Evolutionary conservation across 2,329 filamentous ascomycete species (phyloP).

Genomic region (Fusarium sp.): DNA sequence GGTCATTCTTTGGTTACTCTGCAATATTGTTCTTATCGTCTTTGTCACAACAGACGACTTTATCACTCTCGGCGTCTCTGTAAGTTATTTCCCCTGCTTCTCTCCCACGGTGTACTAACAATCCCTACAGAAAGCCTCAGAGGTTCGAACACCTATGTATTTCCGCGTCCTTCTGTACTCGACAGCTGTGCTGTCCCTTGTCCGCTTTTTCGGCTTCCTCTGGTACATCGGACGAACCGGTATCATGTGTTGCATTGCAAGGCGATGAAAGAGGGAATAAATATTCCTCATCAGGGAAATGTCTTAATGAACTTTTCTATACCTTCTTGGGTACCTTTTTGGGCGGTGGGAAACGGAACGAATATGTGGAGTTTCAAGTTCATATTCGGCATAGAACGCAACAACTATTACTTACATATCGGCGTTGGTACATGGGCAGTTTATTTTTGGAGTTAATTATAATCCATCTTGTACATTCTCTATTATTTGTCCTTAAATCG

Average conservation of each 20-base stretch:
- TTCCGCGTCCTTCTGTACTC: slow-evolving; percentile 44
- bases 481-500: neutral
- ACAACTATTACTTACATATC: slow-evolving; percentile 4
- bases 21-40: slow-evolving; percentile 45
- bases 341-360: neutral
- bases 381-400: slow-evolving; percentile 9
- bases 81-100: slow-evolving; percentile 2
- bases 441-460: slow-evolving; percentile 16
- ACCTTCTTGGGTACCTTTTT: neutral
- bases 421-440: slow-evolving; percentile 23
- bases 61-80: slow-evolving; percentile 38
- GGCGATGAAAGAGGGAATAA: slow-evolving; percentile 24
- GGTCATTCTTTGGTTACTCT: slow-evolving; percentile 45
- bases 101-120: slow-evolving; percentile 14
- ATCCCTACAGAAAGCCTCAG: slow-evolving; percentile 30
- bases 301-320: slow-evolving; percentile 19
- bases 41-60: slow-evolving; percentile 46
- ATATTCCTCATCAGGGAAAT: neutral
- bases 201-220: slow-evolving; percentile 45
- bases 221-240: slow-evolving; percentile 45
- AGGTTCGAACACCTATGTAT: slow-evolving; percentile 40
- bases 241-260: slow-evolving; percentile 47
- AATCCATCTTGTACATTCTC: slow-evolving; percentile 4
- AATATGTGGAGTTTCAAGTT: slow-evolving; percentile 1
- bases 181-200: slow-evolving; percentile 43